Evolutionary conservation across 1,284 basidiomycete species (phyloP).

Genomic region (Abortiporus biennis): DNA sequence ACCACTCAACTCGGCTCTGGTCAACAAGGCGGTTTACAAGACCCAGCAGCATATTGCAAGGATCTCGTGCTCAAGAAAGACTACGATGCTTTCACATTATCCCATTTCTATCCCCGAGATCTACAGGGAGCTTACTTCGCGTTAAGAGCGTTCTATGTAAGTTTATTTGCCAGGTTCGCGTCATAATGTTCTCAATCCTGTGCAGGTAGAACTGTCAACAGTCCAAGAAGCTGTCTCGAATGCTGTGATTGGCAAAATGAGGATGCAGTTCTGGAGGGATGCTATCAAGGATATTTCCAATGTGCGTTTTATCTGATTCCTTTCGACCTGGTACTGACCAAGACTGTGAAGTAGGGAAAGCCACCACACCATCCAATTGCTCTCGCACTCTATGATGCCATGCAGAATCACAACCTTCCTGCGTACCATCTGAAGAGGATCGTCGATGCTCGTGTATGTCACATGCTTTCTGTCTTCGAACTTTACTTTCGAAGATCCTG

Average conservation of each 20-base stretch:
- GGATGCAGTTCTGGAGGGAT: constrained; percentile 93
- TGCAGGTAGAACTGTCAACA: constrained; percentile 79
- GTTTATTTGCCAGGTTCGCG: constrained; percentile 24
- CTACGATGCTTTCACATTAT: constrained; percentile 75
- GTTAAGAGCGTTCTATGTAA: constrained; percentile 82
- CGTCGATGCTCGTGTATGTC: constrained; percentile 77
- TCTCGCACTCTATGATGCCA: constrained; percentile 63
- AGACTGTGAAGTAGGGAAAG: constrained; percentile 44
- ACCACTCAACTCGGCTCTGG: not conserved
- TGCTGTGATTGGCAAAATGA: constrained; percentile 77
- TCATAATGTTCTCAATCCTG: constrained; percentile 11
- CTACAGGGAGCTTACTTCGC: constrained; percentile 73
- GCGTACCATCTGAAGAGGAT: constrained; percentile 81
- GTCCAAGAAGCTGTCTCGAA: constrained; percentile 79
- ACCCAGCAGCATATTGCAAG: constrained; percentile 58
- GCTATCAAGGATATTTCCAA: constrained; percentile 68
- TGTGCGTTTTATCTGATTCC: constrained; percentile 35
- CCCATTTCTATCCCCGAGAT: constrained; percentile 70
- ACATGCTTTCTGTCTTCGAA: not conserved
- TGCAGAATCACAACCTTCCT: constrained; percentile 44
- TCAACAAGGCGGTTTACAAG: constrained; percentile 22
- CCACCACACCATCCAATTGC: constrained; percentile 83
- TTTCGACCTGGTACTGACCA: constrained; percentile 12
- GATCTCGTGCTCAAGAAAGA: constrained; percentile 69
- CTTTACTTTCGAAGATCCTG: not conserved